phyloP scores from a whole-genome alignment of 371 early-diverging fungal species.

The Mucor indicus region DNA sequence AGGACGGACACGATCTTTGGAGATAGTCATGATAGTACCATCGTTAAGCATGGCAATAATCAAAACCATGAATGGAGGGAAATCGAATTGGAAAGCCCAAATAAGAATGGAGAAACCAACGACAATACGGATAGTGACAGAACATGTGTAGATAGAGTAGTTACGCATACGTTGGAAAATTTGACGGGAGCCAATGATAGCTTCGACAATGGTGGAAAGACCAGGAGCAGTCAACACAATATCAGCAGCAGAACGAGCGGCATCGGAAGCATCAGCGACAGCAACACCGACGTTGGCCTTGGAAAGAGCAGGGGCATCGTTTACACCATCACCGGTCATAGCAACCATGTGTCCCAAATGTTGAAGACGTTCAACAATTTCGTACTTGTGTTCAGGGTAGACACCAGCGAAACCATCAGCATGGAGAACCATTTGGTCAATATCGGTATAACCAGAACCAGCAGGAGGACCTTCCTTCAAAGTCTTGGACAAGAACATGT shows the following conservation, averaged over 20 bases:
- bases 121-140: slow-evolving; percentile 60
- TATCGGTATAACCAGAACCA: slow-evolving; percentile 67
- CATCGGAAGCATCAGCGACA: slow-evolving; percentile 77
- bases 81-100: slow-evolving; percentile 57
- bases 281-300: slow-evolving; percentile 83
- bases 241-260: slow-evolving; percentile 74
- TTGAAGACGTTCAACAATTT: slow-evolving; percentile 89
- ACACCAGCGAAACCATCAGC: slow-evolving; percentile 89
- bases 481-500: slow-evolving; percentile 73
- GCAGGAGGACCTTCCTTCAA: slow-evolving; percentile 69
- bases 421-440: slow-evolving; percentile 78
- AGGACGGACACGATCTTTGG: slow-evolving; percentile 54
- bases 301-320: slow-evolving; percentile 93
- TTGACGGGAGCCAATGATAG: slow-evolving; percentile 62
- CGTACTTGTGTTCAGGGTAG: slow-evolving; percentile 91
- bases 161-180: slow-evolving; percentile 72
- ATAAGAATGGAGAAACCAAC: slow-evolving; percentile 55
- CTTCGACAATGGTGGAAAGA: slow-evolving; percentile 69
- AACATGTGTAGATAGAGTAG: slow-evolving; percentile 60
- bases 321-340: slow-evolving; percentile 97
- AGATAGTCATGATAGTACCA: slow-evolving; percentile 62
- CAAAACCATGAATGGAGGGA: slow-evolving; percentile 63
- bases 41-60: slow-evolving; percentile 60
- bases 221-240: slow-evolving; percentile 79
- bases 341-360: slow-evolving; percentile 75